Percentiles rank a stretch among this genome's conserved stretches.
Conservation (phyloP, 1,284 basidiomycete genomes). For the Cutaneotrichosporon dermatis region DNA sequence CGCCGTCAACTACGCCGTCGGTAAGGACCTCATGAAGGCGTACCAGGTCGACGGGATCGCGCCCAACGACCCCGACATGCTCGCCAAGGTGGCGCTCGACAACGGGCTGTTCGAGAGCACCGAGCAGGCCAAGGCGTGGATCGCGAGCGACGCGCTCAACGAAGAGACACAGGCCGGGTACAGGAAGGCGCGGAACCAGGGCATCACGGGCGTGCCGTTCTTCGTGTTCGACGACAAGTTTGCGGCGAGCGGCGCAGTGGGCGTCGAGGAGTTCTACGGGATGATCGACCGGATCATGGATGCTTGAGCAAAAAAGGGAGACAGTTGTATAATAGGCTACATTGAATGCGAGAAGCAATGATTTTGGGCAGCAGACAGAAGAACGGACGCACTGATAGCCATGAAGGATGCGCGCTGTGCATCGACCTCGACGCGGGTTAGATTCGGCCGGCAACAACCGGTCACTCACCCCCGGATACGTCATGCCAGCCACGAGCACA, state of each 20-base stretch:
- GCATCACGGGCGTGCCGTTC: constrained; percentile 51
- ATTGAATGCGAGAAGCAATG: no score
- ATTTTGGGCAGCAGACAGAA: no score
- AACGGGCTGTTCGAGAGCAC: constrained; percentile 36
- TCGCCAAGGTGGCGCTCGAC: constrained; percentile 40
- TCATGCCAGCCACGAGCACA: no score
- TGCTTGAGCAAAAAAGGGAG: background rate
- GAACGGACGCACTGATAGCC: no score
- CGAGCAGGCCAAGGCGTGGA: constrained; percentile 30
- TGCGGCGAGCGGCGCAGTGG: constrained; percentile 48
- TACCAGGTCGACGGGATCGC: constrained; percentile 48
- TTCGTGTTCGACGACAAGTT: constrained; percentile 47
- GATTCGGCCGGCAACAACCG: no score
- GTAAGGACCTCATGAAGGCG: constrained; percentile 35
- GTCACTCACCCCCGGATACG: no score
- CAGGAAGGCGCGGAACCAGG: constrained; percentile 29
- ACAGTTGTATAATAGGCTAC: background rate
- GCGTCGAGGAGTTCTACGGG: constrained; percentile 50
- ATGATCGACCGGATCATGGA: constrained; percentile 27
- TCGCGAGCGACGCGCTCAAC: constrained; percentile 34
- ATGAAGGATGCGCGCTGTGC: no score
- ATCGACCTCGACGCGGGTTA: no score
- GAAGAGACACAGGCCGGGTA: constrained; percentile 31
- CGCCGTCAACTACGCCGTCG: constrained; percentile 32
- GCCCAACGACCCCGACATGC: constrained; percentile 34